phyloP scores from a whole-genome alignment of 106 monocot genomes.

The Agapanthus africanus region DNA sequence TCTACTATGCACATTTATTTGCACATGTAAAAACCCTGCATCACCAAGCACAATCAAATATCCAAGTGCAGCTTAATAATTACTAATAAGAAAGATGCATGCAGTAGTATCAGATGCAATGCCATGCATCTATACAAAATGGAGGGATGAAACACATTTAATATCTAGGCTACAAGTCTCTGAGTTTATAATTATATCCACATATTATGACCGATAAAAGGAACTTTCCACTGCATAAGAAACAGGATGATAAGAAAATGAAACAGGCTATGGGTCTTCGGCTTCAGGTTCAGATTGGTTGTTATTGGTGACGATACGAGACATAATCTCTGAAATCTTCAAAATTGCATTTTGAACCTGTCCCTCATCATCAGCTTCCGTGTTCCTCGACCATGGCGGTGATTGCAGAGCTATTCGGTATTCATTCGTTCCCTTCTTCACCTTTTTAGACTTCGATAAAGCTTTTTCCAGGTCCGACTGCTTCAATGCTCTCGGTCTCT shows the following conservation, averaged over 20 bases:
- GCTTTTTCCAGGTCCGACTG: conserved; percentile 22
- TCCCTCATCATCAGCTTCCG: not conserved
- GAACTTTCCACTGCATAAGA: not conserved
- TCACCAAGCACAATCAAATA: not conserved
- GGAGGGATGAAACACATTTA: not conserved
- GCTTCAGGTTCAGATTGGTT: conserved; percentile 4
- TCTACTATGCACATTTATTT: no score
- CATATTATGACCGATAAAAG: conserved; percentile 1
- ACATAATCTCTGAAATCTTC: conserved; percentile 16
- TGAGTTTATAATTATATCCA: not conserved
- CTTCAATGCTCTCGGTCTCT: conserved; percentile 10
- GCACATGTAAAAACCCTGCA: no score
- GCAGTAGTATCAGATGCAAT: not conserved
- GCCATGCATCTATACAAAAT: not conserved
- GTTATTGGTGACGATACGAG: conserved; percentile 2
- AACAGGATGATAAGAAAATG: no score
- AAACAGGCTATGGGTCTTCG: not conserved
- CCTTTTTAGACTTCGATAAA: conserved; percentile 14
- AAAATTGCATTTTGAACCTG: conserved; percentile 16
- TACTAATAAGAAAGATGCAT: not conserved
- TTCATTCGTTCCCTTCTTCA: not conserved
- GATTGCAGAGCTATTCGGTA: conserved; percentile 1
- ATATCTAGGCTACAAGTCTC: no score
- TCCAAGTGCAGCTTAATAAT: not conserved
- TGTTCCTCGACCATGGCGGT: conserved; percentile 3